A percentile compares a stretch with the other conserved stretches of the same genome.
Evolutionary conservation across 1,139 yeast genomes (phyloP).

Genomic region (Blastobotrys persicus): DNA sequence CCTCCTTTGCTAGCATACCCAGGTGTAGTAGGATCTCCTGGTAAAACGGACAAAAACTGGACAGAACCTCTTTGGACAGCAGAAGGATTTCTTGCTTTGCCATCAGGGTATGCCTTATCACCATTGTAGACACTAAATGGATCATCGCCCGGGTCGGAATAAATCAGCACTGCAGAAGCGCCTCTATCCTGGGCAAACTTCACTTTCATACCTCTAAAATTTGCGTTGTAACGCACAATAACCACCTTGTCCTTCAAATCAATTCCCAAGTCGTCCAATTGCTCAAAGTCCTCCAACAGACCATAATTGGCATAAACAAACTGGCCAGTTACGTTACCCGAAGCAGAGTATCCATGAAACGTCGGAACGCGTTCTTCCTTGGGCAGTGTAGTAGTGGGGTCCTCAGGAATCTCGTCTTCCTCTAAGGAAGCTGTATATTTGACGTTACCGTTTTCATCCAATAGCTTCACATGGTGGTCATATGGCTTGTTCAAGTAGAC

Average conservation of each 20-base stretch:
- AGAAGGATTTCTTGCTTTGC: conserved; percentile 68
- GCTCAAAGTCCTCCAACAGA: conserved; percentile 51
- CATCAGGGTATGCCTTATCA: conserved; percentile 57
- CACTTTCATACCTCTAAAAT: conserved; percentile 66
- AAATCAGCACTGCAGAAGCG: conserved; percentile 57
- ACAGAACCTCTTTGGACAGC: conserved; percentile 82
- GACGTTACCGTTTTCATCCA: conserved; percentile 39
- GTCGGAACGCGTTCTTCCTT: conserved; percentile 50
- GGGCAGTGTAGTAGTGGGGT: conserved; percentile 58
- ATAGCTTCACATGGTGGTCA: conserved; percentile 49
- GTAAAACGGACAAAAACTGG: conserved; percentile 68
- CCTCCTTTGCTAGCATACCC: conserved; percentile 65
- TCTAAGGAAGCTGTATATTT: conserved; percentile 61
- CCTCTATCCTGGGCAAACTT: conserved; percentile 65
- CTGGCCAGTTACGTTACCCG: conserved; percentile 61
- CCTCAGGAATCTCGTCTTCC: conserved; percentile 72
- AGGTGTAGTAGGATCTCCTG: conserved; percentile 92
- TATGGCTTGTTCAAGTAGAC: conserved; percentile 62
- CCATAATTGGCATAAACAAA: conserved; percentile 64
- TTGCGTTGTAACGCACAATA: conserved; percentile 56
- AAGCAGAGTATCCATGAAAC: conserved; percentile 67
- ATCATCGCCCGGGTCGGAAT: conserved; percentile 69
- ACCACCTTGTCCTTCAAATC: conserved; percentile 54
- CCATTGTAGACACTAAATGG: conserved; percentile 49
- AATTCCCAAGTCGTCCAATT: conserved; percentile 46